A percentile compares a stretch with the other conserved stretches of the same genome.
These are phyloP conservation scores for Cryptococcus floricola DNA, from an alignment of 1,284 basidiomycete species.

Conservation along the genomic window DNA sequence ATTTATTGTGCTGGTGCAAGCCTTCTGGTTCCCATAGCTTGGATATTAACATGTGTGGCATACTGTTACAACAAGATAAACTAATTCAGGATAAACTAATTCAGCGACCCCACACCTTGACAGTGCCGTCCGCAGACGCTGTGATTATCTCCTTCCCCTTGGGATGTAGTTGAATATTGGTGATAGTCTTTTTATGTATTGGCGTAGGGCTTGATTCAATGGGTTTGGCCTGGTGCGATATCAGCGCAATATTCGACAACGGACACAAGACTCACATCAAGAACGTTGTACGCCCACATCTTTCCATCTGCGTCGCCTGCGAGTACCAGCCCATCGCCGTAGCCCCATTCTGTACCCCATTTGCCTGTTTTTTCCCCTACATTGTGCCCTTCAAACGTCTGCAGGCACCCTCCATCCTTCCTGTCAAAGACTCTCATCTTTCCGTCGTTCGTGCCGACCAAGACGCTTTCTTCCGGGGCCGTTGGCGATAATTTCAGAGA, in stretches of 20 bases:
- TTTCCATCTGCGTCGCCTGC: conserved; percentile 85
- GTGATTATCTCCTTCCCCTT: conserved; percentile 78
- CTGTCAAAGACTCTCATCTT: conserved; percentile 82
- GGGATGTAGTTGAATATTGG: conserved; percentile 87
- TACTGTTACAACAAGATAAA: not conserved
- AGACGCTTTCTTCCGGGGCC: conserved; percentile 65
- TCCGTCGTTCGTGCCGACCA: conserved; percentile 72
- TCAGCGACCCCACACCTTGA: conserved; percentile 36
- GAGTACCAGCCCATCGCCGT: conserved; percentile 74
- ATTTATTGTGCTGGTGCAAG: too few relatives aligned
- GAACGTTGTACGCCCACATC: conserved; percentile 88
- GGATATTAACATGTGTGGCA: too few relatives aligned
- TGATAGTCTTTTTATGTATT: conserved; percentile 76
- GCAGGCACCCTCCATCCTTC: conserved; percentile 71
- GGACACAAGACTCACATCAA: conserved; percentile 59
- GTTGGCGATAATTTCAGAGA: conserved; percentile 60
- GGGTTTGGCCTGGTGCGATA: conserved; percentile 58
- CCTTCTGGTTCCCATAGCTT: too few relatives aligned
- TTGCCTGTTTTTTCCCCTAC: conserved; percentile 54
- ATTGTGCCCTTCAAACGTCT: conserved; percentile 73
- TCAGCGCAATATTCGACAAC: not conserved
- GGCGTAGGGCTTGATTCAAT: conserved; percentile 64
- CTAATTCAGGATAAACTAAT: not conserved
- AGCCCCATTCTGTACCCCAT: conserved; percentile 75
- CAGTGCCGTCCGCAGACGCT: conserved; percentile 49